phyloP scores from a whole-genome alignment of 768 basidiomycete genomes.

The Lactarius evosmus region DNA sequence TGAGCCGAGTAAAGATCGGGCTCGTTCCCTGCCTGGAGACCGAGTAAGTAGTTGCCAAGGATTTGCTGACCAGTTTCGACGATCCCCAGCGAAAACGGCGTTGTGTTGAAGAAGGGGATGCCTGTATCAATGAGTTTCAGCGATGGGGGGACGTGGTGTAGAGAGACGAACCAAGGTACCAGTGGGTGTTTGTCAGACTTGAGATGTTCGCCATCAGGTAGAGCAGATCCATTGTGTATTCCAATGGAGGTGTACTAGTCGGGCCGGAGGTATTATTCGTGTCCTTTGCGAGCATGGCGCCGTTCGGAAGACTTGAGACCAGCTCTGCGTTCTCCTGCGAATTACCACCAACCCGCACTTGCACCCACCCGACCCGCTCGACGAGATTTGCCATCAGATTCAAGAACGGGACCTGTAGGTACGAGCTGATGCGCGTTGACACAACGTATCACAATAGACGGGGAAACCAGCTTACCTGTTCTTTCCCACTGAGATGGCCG shows the following conservation, averaged over 20 bases:
- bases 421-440: conserved; percentile 37
- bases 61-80: conserved; percentile 57
- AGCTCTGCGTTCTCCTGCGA: conserved; percentile 64
- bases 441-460: background rate
- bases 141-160: background rate
- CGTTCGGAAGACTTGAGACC: conserved; percentile 48
- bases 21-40: conserved; percentile 72
- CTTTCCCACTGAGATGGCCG: conserved; percentile 43
- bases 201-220: conserved; percentile 63
- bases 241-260: conserved; percentile 67
- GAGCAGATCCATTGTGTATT: conserved; percentile 63
- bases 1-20: conserved; percentile 63
- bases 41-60: conserved; percentile 60
- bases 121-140: conserved; percentile 31
- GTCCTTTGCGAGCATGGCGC: conserved; percentile 54
- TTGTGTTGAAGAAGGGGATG: conserved; percentile 63
- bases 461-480: conserved; percentile 32
- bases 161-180: conserved; percentile 51
- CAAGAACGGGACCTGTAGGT: conserved; percentile 60
- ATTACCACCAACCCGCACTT: conserved; percentile 74
- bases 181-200: conserved; percentile 52
- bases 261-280: conserved; percentile 37
- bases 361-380: conserved; percentile 57
- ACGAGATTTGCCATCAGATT: conserved; percentile 72
- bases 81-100: conserved; percentile 50